These are phyloP conservation scores for Ceratonia siliqua DNA, from an alignment of 306 rosid genomes.

Conservation along the genomic window DNA sequence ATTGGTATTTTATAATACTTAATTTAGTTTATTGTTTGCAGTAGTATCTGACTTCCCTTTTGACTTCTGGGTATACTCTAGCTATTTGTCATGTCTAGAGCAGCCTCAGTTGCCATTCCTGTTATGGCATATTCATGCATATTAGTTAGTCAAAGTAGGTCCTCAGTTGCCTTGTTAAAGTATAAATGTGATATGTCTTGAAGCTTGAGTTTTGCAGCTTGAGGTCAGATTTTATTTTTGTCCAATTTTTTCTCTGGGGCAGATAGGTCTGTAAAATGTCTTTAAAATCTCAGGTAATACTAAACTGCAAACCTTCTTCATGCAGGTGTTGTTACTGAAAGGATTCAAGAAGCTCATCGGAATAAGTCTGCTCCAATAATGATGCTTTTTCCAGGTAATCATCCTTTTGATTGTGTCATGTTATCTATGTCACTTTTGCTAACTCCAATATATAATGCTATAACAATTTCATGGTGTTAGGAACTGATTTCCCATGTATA, in stretches of 20 bases:
- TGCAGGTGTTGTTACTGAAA: slow-evolving; percentile 81
- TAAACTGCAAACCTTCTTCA: slow-evolving; percentile 26
- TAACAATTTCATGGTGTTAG: neutral
- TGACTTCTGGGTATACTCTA: slow-evolving; percentile 2
- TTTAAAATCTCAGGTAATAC: slow-evolving; percentile 14
- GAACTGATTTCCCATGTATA: neutral
- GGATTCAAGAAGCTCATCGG: slow-evolving; percentile 72
- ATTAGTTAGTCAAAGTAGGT: slow-evolving; percentile 11
- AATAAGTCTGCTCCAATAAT: slow-evolving; percentile 65
- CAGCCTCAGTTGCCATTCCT: neutral
- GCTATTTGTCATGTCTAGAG: slow-evolving; percentile 14
- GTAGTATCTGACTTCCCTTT: neutral
- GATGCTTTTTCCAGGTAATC: slow-evolving; percentile 96
- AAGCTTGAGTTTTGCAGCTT: slow-evolving; percentile 2
- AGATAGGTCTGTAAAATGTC: slow-evolving; percentile 3
- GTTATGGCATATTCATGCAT: neutral
- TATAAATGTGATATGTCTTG: slow-evolving; percentile 20
- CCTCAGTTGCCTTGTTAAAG: slow-evolving; percentile 7
- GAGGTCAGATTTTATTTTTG: slow-evolving; percentile 21
- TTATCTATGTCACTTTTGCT: slow-evolving; percentile 6
- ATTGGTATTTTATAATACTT: neutral
- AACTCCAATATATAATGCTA: neutral
- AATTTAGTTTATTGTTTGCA: neutral
- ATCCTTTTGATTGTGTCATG: neutral
- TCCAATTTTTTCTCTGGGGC: neutral